Evolutionary conservation across 148 eudicot genomes (phyloP).

Genomic region (Silene latifolia): DNA sequence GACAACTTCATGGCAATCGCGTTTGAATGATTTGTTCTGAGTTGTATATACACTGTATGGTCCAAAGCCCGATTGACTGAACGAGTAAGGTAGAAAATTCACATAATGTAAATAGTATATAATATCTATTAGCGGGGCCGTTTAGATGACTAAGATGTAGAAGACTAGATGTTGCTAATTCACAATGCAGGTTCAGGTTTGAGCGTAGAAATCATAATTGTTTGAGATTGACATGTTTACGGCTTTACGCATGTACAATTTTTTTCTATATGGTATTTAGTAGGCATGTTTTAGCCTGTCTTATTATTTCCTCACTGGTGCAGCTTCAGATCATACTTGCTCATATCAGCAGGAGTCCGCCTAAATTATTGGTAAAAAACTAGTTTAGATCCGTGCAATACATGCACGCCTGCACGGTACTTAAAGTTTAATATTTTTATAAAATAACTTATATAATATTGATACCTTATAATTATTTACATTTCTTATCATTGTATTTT

Average conservation of each 20-base stretch:
- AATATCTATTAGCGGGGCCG: slow-evolving; percentile 21
- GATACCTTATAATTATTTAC: no score
- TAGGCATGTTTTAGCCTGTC: background rate
- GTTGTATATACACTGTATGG: slow-evolving; percentile 25
- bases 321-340: background rate
- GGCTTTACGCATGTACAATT: slow-evolving; percentile 1
- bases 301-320: background rate
- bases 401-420: no score
- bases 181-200: slow-evolving; percentile 13
- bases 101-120: slow-evolving; percentile 27
- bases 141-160: slow-evolving; percentile 27
- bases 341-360: background rate
- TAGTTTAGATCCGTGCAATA: no score
- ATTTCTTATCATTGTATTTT: no score
- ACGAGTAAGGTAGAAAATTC: slow-evolving; percentile 13
- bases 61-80: slow-evolving; percentile 11
- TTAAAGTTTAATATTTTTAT: no score
- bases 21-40: slow-evolving; percentile 29
- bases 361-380: background rate
- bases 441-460: no score
- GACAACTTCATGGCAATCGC: slow-evolving; percentile 49
- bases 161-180: slow-evolving; percentile 16
- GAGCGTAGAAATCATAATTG: background rate
- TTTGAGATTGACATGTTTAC: slow-evolving; percentile 15
- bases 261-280: background rate